Evolutionary conservation across 139 green algal species (phyloP), one percentile per base, ranked within the genome.

Genomic region (Closterium sp.): DNA sequence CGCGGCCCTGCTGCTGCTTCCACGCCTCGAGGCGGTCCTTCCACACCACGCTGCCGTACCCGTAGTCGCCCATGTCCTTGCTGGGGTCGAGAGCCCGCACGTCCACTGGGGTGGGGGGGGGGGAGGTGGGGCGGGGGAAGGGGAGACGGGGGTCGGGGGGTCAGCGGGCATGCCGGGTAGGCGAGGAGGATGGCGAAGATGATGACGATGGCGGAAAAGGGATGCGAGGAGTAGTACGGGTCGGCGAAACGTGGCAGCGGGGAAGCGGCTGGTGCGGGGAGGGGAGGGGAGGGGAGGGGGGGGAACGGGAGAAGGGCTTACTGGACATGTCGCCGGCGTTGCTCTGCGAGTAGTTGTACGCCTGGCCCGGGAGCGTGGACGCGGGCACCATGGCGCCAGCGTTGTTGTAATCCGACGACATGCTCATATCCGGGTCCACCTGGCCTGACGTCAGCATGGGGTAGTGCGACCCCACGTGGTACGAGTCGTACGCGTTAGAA

Each of bases 21-120:
- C 89, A 92, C 25, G 76, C 83, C 83, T 92, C 89, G 16, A 92
- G 30, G 34, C 91, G 33, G 4, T 93, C 88, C 89, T 91, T 89
- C 91, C 91, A 94, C 12, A 90, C 81, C 33, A 94, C 90, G 91
- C 91, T 94, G 34, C 91, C 91, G 64, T 94, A 94, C 34, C 91
- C 91, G 88, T 94, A 94, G 33, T 89, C 64, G 33, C 28, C 89
- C 64, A 91, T 33, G 33, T 93, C 64, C 91, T 93, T 93, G 30
- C 31, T 90, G 19, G 89, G 89, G 34, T 92, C 89, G 19, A 92
- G 28, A 28, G 87, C 87, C 6, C 87, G 87, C 33, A 84, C 87
- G 23, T 90, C 33, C 33, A 84, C 87, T 90, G 36, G 33, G 64
- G 86, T 16, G 12, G 12, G 16, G 9, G 0, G 55, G 3, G 2